A percentile compares a stretch with the other conserved stretches of the same genome.
Conservation (phyloP, 1,139 yeast species). For the Diutina pseudorugosa region DNA sequence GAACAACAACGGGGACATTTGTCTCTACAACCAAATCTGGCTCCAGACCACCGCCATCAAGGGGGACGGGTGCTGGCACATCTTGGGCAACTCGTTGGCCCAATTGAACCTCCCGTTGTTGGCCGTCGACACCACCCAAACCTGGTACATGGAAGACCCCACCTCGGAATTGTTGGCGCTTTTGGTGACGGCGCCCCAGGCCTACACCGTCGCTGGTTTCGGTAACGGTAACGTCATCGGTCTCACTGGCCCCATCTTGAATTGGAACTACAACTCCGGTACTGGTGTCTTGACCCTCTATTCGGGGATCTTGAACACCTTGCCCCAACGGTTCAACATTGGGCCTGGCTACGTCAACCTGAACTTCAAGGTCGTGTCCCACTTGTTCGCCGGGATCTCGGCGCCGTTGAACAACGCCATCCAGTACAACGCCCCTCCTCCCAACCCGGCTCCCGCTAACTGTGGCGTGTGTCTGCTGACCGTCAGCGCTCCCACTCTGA, state of each 20-base stretch:
- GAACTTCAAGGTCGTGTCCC: not conserved
- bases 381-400: not conserved
- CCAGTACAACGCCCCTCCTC: not conserved
- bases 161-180: not conserved
- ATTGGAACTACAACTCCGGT: not conserved
- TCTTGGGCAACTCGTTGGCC: not conserved
- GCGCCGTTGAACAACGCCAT: not conserved
- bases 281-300: not conserved
- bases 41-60: not conserved
- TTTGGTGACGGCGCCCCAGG: not conserved
- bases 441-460: not conserved
- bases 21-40: not conserved
- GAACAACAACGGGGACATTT: constrained; percentile 3
- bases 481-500: not conserved
- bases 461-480: not conserved
- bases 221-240: not conserved
- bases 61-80: constrained; percentile 1
- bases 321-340: not conserved
- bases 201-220: not conserved
- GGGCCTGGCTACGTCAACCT: not conserved
- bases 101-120: not conserved
- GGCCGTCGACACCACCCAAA: not conserved
- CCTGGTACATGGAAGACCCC: not conserved
- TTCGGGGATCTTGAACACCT: not conserved
- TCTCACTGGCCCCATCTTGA: not conserved